Evolutionary conservation across 2,329 filamentous ascomycete genomes (phyloP).

Genomic region (Zelopaecilomyces penicillatus): DNA sequence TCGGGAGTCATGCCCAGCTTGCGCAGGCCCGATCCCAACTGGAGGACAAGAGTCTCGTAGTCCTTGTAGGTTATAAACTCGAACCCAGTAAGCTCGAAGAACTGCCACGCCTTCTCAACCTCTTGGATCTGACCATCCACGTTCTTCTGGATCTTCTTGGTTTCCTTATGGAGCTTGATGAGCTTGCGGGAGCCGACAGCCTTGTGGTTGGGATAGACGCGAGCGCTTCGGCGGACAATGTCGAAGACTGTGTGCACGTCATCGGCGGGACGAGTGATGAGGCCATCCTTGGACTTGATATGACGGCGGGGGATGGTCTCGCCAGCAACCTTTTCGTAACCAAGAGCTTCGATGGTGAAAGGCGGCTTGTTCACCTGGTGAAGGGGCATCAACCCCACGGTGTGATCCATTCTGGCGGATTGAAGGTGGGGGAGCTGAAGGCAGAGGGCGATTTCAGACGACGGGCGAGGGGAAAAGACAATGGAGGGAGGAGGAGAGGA

Average conservation of each 20-base stretch:
- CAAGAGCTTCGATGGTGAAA: constrained; percentile 65
- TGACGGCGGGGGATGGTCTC: constrained; percentile 80
- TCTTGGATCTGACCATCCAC: constrained; percentile 71
- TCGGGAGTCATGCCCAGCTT: constrained; percentile 61
- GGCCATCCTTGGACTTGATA: constrained; percentile 59
- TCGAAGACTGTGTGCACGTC: constrained; percentile 73
- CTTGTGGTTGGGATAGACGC: constrained; percentile 51
- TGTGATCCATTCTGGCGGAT: constrained; percentile 23
- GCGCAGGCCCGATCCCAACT: constrained; percentile 65
- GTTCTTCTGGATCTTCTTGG: constrained; percentile 83
- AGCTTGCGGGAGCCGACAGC: constrained; percentile 66
- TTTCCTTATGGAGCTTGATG: constrained; percentile 70
- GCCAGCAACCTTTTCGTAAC: constrained; percentile 60
- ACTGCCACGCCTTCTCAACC: constrained; percentile 87
- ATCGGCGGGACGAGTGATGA: constrained; percentile 56
- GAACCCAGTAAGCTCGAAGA: constrained; percentile 75
- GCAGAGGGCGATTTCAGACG: not conserved
- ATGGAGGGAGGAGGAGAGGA: not conserved
- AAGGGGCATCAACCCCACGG: constrained; percentile 40
- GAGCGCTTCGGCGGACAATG: constrained; percentile 62
- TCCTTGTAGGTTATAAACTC: constrained; percentile 70
- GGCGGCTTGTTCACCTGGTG: constrained; percentile 60
- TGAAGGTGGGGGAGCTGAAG: not conserved
- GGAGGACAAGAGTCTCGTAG: constrained; percentile 61
- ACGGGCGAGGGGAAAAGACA: not conserved